Evolutionary conservation across 2,329 filamentous ascomycete species (phyloP).

Genomic region (Trichoderma sp.): DNA sequence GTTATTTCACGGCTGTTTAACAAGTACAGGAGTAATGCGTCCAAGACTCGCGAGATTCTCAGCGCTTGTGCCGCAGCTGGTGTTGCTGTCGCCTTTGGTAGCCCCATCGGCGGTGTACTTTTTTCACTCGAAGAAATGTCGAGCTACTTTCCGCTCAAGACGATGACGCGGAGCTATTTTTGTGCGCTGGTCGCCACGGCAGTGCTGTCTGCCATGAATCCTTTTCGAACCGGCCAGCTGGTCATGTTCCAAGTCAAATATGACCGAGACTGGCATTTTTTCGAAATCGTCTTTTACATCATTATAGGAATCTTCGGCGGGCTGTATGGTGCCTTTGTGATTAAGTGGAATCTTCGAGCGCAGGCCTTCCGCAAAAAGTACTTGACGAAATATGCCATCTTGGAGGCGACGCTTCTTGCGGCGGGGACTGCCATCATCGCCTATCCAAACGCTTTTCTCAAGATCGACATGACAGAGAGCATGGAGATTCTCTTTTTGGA

Average conservation of each 20-base stretch:
- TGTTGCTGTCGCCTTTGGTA: constrained; percentile 95
- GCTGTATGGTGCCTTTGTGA: constrained; percentile 93
- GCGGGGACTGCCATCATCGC: constrained; percentile 87
- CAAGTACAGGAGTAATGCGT: constrained; percentile 89
- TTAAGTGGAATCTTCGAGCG: constrained; percentile 92
- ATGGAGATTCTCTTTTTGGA: constrained; percentile 98
- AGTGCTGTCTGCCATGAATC: constrained; percentile 93
- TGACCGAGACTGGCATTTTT: constrained; percentile 96
- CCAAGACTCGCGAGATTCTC: constrained; percentile 92
- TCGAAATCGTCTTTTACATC: constrained; percentile 91
- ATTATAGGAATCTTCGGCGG: constrained; percentile 91
- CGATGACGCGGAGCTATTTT: constrained; percentile 97
- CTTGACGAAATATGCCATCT: constrained; percentile 77
- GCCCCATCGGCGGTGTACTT: constrained; percentile 92
- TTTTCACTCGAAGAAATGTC: constrained; percentile 99
- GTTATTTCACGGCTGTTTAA: constrained; percentile 91
- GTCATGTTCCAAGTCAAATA: constrained; percentile 99
- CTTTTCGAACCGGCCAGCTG: constrained; percentile 92
- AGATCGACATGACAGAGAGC: constrained; percentile 98
- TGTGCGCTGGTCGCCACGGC: constrained; percentile 94
- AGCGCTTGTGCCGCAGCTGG: constrained; percentile 94
- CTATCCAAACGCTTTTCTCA: constrained; percentile 92
- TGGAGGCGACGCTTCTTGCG: constrained; percentile 84
- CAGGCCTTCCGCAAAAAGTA: constrained; percentile 96
- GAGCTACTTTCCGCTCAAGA: constrained; percentile 93